These are phyloP conservation scores for Heliocybe sulcata DNA, from an alignment of 1,284 basidiomycete species.

Conservation along the genomic window DNA sequence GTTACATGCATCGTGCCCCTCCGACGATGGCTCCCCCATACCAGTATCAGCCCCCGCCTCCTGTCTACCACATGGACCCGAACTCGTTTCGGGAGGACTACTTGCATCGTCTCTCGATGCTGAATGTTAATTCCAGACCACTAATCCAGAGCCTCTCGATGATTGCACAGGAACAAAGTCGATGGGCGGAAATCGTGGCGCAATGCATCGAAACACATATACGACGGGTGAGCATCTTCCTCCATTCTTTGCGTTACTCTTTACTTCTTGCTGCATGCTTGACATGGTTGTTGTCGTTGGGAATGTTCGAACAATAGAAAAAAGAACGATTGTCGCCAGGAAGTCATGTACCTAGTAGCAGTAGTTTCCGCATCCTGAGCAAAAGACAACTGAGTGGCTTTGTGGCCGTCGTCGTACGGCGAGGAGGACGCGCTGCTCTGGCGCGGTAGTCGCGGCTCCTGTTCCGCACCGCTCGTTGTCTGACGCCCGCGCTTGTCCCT, in stretches of 20 bases:
- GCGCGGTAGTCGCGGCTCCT: not conserved
- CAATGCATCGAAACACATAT: constrained; percentile 89
- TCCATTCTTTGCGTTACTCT: constrained; percentile 8
- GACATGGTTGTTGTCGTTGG: not conserved
- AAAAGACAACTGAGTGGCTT: constrained; percentile 14
- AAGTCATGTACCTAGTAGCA: constrained; percentile 16
- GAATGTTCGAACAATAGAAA: not conserved
- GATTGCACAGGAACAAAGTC: constrained; percentile 83
- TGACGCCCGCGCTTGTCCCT: constrained; percentile 4
- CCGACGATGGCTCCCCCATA: constrained; percentile 38
- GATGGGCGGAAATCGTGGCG: constrained; percentile 77
- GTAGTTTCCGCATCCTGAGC: constrained; percentile 14
- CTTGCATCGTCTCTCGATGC: constrained; percentile 67
- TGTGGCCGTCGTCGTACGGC: constrained; percentile 6
- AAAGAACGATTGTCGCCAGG: constrained; percentile 3
- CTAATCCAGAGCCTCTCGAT: constrained; percentile 95
- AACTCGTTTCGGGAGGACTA: constrained; percentile 80
- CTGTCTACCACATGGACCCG: constrained; percentile 58
- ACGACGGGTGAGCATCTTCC: constrained; percentile 64
- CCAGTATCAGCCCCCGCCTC: constrained; percentile 26
- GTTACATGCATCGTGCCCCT: constrained; percentile 22
- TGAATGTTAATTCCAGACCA: constrained; percentile 94
- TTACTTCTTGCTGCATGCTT: not conserved
- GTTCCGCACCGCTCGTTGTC: constrained; percentile 1
- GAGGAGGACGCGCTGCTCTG: not conserved